Evolutionary conservation across 129 eudicot species (phyloP).

Genomic region (Flaveria ramosissima): DNA sequence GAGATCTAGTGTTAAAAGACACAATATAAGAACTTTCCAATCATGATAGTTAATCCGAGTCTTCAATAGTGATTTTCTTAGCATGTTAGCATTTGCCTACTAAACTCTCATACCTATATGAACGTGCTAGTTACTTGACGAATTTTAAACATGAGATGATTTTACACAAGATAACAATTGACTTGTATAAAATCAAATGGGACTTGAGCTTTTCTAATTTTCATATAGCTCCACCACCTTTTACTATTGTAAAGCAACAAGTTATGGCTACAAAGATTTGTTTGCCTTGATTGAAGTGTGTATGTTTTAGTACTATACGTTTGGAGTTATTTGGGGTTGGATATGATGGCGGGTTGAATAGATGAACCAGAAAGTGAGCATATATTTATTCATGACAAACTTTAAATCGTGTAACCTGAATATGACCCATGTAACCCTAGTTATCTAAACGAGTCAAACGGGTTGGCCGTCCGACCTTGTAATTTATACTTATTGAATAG

Average conservation of each 20-base stretch:
- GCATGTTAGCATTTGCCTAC: not conserved
- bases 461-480: not conserved
- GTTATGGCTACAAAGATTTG: not conserved
- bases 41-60: not conserved
- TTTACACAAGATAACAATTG: not conserved
- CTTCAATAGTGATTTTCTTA: not conserved
- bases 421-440: not conserved
- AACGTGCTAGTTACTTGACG: not conserved
- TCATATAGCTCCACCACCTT: not conserved
- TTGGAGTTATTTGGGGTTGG: not conserved
- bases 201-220: not conserved
- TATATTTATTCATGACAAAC: not conserved
- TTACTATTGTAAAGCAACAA: not conserved
- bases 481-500: not conserved
- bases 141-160: not conserved
- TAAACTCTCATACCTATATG: not conserved
- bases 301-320: not conserved
- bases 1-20: slow-evolving; percentile 2
- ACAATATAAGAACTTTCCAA: not conserved
- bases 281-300: not conserved
- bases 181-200: not conserved
- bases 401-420: not conserved
- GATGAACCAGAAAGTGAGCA: too few relatives aligned
- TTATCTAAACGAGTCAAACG: not conserved
- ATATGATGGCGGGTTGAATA: not conserved